These are phyloP conservation scores for Cylindrotheca fusiformis DNA, from an alignment of 108 stramenopile genomes.

Conservation along the genomic window DNA sequence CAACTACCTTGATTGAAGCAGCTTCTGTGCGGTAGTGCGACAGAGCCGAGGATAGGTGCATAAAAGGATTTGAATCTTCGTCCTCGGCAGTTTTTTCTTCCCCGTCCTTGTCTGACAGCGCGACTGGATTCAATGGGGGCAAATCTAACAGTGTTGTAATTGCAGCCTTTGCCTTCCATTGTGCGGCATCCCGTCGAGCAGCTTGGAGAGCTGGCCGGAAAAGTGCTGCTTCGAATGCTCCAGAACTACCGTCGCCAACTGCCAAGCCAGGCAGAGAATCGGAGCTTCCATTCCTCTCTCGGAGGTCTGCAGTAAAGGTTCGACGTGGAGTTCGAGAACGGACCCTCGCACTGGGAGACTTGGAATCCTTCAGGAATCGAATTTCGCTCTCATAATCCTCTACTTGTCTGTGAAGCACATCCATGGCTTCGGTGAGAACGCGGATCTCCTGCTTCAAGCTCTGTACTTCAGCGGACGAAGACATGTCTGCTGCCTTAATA, in stretches of 20 bases:
- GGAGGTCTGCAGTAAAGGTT: conserved; percentile 25
- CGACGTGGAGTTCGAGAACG: conserved; percentile 36
- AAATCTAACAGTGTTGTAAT: conserved; percentile 32
- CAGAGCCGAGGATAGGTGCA: conserved; percentile 35
- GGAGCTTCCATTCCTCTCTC: conserved; percentile 17
- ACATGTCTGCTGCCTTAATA: conserved; percentile 36
- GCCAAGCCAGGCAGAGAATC: conserved; percentile 8
- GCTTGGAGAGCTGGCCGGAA: conserved; percentile 74
- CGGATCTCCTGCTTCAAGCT: conserved; percentile 65
- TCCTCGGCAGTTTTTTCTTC: conserved; percentile 38
- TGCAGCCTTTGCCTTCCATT: conserved; percentile 67
- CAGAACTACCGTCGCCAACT: conserved; percentile 7
- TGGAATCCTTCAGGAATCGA: conserved; percentile 55
- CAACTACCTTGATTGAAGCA: conserved; percentile 46
- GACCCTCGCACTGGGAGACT: conserved; percentile 44
- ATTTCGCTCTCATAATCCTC: conserved; percentile 85
- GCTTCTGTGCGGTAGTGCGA: conserved; percentile 29
- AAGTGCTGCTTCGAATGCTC: conserved; percentile 60
- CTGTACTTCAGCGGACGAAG: conserved; percentile 47
- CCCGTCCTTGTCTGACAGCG: not conserved
- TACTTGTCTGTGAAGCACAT: conserved; percentile 73
- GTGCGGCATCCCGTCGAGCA: conserved; percentile 61
- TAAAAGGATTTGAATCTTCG: conserved; percentile 16
- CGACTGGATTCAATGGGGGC: conserved; percentile 36
- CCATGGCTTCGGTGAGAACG: conserved; percentile 76